Evolutionary conservation across 805 yeast species (phyloP).

Genomic region (Tetrapisispora namnaoensis): DNA sequence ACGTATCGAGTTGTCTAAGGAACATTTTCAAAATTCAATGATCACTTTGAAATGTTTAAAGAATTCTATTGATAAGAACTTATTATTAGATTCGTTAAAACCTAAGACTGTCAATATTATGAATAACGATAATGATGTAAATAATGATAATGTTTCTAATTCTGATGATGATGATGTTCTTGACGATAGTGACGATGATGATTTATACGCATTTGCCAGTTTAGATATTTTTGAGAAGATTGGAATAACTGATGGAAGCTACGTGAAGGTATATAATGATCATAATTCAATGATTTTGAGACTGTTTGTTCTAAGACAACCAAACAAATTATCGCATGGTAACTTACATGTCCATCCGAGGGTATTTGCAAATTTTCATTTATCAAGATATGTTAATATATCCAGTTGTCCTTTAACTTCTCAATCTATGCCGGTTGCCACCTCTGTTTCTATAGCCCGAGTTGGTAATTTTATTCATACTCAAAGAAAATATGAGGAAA

Average conservation of each 20-base stretch:
- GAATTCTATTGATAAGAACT: constrained; percentile 9
- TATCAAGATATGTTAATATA: constrained; percentile 4
- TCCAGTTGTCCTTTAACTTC: constrained; percentile 3
- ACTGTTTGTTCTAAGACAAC: constrained; percentile 17
- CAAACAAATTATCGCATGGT: constrained; percentile 11
- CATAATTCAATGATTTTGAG: constrained; percentile 7
- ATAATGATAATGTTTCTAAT: no score
- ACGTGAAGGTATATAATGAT: constrained; percentile 7
- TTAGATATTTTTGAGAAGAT: constrained; percentile 9
- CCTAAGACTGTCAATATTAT: neutral
- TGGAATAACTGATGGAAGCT: constrained; percentile 20
- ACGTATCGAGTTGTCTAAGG: neutral
- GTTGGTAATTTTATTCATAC: constrained; percentile 22
- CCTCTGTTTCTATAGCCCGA: constrained; percentile 18
- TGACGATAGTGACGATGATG: constrained; percentile 15
- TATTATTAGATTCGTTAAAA: constrained; percentile 8
- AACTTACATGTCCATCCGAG: constrained; percentile 21
- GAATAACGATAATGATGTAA: neutral
- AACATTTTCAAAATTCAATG: neutral
- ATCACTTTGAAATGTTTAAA: constrained; percentile 7
- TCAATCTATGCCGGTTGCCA: constrained; percentile 13
- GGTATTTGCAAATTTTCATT: constrained; percentile 13
- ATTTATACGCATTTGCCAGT: constrained; percentile 21
- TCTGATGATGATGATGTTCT: neutral
- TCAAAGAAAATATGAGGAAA: constrained; percentile 22